Evolutionary conservation across 2,329 filamentous ascomycete species (phyloP).

Genomic region (Alternaria dauci): DNA sequence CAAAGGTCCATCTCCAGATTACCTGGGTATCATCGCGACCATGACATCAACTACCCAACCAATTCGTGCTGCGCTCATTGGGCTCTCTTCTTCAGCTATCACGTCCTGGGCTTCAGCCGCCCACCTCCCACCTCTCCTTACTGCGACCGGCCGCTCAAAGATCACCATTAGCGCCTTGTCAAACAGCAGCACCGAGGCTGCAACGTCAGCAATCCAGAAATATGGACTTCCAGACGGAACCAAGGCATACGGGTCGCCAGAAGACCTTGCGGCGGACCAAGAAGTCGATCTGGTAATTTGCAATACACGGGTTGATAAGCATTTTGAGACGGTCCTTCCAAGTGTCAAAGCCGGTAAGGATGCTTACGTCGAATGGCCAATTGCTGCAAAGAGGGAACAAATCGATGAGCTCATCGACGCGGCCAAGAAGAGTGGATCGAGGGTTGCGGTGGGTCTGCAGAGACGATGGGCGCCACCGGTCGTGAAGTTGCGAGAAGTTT

Average conservation of each 20-base stretch:
- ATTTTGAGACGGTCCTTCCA: slow-evolving; percentile 58
- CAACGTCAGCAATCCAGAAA: slow-evolving; percentile 51
- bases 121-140: slow-evolving; percentile 68
- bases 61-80: slow-evolving; percentile 65
- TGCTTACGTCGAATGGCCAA: slow-evolving; percentile 61
- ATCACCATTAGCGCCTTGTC: slow-evolving; percentile 58
- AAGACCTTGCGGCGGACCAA: slow-evolving; percentile 54
- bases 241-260: slow-evolving; percentile 55
- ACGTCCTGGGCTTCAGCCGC: slow-evolving; percentile 64
- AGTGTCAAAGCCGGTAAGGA: slow-evolving; percentile 62
- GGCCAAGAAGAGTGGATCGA: slow-evolving; percentile 51
- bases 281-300: slow-evolving; percentile 58
- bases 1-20: background rate
- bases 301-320: slow-evolving; percentile 63
- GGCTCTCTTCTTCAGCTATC: slow-evolving; percentile 62
- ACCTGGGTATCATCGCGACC: background rate
- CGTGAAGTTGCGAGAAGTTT: slow-evolving; percentile 53
- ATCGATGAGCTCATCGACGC: slow-evolving; percentile 53
- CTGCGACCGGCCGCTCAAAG: slow-evolving; percentile 33
- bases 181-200: slow-evolving; percentile 55
- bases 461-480: slow-evolving; percentile 51
- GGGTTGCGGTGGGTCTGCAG: slow-evolving; percentile 60
- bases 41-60: slow-evolving; percentile 36
- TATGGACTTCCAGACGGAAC: slow-evolving; percentile 50
- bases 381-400: slow-evolving; percentile 51